Evolutionary conservation across 1,284 basidiomycete genomes (phyloP), one percentile per base, ranked within the genome.

Genomic region (Sanghuangporus baumii): DNA sequence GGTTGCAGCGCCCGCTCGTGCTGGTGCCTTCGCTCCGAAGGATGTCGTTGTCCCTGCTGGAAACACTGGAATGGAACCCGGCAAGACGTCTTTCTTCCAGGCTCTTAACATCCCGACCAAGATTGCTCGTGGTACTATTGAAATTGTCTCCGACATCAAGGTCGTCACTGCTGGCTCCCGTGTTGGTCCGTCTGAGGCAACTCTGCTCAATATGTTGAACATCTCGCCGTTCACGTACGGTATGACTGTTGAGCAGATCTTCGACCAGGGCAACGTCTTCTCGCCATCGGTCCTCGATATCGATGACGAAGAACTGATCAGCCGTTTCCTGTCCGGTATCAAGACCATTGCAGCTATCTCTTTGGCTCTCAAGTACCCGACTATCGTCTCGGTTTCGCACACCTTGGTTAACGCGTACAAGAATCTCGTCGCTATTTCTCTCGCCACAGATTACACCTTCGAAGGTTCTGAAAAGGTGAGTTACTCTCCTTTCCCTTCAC

Each of bases 61-160:
- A 68, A 98, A 98, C 90, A 99, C 96, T 66, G 96, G 96, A 78
- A 99, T 99, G 96, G 97, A 98, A 78, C 96, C 96, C 73, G 95
- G 95, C 74, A 98, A 98, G 85, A 98, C 95, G 66, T 96, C 95
- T 72, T 99, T 99, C 94, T 99, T 99, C 94, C 96, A 99, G 86
- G 96, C 96, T 66, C 90, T 99, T 74, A 92, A 93, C 85, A 96
- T 99, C 77, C 96, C 97, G 59, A 99, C 96, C 79, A 99, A 99
- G 89, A 99, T 99, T 73, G 96, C 97, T 65, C 93, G 96, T 90
- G 96, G 96, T 87, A 99, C 97, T 63, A 99, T 99, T 74, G 96
- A 99, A 91, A 99, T 99, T 76, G 94, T 98, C 67, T 87, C 88
- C 69, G 96, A 98, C 75, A 91, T 99, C 74, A 89, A 97, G 82